phyloP scores from a whole-genome alignment of 345 rosid species.

The Eucalyptus cladocalyx region DNA sequence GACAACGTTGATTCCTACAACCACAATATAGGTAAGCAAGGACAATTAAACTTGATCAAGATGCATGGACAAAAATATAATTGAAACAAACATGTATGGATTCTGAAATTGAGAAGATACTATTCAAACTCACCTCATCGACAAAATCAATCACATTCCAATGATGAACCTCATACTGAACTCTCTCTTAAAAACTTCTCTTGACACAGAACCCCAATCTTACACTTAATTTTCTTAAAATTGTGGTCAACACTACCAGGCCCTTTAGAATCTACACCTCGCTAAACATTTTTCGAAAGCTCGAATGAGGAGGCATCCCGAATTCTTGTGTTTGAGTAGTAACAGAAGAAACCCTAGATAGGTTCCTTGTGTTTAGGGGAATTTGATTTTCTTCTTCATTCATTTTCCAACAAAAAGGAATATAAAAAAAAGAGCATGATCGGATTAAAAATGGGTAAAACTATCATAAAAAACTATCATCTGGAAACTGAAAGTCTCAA shows the following conservation, averaged over 20 bases:
- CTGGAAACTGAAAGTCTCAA: background rate
- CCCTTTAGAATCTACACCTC: background rate
- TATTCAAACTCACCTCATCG: background rate
- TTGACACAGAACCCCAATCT: background rate
- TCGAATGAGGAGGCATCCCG: background rate
- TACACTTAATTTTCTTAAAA: background rate
- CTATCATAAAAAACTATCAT: background rate
- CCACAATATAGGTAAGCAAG: background rate
- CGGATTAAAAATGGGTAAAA: background rate
- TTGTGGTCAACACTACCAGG: background rate
- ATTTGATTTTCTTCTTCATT: background rate
- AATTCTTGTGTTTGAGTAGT: background rate
- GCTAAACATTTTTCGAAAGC: background rate
- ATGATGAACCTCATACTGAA: background rate
- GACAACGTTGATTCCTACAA: constrained; percentile 19
- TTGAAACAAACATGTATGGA: background rate
- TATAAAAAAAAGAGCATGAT: background rate
- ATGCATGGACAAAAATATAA: background rate
- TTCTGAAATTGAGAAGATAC: background rate
- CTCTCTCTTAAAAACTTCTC: background rate
- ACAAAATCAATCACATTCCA: background rate
- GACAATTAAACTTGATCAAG: background rate
- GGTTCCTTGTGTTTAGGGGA: background rate
- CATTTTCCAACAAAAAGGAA: background rate
- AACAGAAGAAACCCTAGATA: background rate